These are phyloP conservation scores for Phytophthora vignae DNA, from an alignment of 352 stramenopile species.

Conservation along the genomic window DNA sequence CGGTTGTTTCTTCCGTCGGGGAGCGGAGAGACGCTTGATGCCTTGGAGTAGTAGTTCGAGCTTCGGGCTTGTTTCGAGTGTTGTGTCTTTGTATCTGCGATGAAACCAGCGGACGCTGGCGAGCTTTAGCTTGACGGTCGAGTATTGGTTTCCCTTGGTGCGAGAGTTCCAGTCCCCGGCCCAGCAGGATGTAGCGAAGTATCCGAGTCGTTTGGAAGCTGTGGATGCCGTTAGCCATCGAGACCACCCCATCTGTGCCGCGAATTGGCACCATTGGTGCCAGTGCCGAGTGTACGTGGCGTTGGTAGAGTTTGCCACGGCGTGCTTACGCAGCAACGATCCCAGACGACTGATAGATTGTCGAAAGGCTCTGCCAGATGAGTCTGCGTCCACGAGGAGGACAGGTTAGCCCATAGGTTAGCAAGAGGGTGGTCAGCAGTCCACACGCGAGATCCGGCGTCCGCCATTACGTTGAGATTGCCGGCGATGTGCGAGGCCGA, in stretches of 20 bases:
- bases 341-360: conserved; percentile 30
- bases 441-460: conserved; percentile 28
- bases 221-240: conserved; percentile 9
- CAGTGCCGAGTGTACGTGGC: conserved; percentile 16
- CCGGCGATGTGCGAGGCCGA: conserved; percentile 23
- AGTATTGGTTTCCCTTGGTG: conserved; percentile 2
- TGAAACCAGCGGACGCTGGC: conserved; percentile 11
- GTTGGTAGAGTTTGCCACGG: conserved; percentile 23
- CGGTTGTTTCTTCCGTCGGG: conserved; percentile 14
- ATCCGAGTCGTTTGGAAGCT: neutral
- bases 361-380: conserved; percentile 11
- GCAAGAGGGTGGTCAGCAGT: neutral
- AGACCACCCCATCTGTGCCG: conserved; percentile 18
- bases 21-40: conserved; percentile 4
- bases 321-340: conserved; percentile 9
- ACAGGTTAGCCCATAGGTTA: conserved; percentile 16
- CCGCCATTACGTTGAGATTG: conserved; percentile 23
- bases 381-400: conserved; percentile 14
- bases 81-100: neutral
- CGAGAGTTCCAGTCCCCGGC: neutral
- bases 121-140: conserved; percentile 6
- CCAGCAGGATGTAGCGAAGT: neutral
- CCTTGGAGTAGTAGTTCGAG: conserved; percentile 8
- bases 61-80: neutral
- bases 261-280: conserved; percentile 28